These are phyloP conservation scores for Verticillium dahliae DNA, from an alignment of 2,329 filamentous ascomycete species.

Conservation along the genomic window DNA sequence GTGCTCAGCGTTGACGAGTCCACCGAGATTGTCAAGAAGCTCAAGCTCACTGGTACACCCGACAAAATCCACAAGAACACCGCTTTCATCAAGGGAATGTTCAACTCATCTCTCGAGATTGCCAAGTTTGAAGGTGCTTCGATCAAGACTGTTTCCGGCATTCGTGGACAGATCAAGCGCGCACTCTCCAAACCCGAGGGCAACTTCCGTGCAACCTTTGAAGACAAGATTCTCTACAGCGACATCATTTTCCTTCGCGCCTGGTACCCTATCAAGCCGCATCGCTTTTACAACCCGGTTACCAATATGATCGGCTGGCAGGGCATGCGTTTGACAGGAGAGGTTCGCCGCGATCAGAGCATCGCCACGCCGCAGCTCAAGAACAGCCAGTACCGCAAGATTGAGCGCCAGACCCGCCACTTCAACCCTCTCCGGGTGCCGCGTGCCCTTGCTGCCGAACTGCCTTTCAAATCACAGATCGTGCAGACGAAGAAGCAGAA, in stretches of 20 bases:
- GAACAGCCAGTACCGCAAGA: slow-evolving; percentile 76
- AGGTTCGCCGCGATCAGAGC: slow-evolving; percentile 72
- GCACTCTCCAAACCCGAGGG: slow-evolving; percentile 90
- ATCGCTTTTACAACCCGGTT: slow-evolving; percentile 94
- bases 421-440: slow-evolving; percentile 79
- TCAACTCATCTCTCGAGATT: slow-evolving; percentile 84
- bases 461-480: slow-evolving; percentile 92
- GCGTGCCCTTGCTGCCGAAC: slow-evolving; percentile 68
- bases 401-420: slow-evolving; percentile 61
- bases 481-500: slow-evolving; percentile 72
- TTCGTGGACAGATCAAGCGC: slow-evolving; percentile 95
- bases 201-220: slow-evolving; percentile 93
- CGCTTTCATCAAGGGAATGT: slow-evolving; percentile 98
- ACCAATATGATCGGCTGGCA: slow-evolving; percentile 91
- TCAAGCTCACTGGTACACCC: slow-evolving; percentile 87
- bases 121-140: slow-evolving; percentile 96
- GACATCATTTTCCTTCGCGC: slow-evolving; percentile 95
- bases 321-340: slow-evolving; percentile 88
- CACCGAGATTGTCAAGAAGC: slow-evolving; percentile 97
- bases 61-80: slow-evolving; percentile 99
- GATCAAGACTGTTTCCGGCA: slow-evolving; percentile 92
- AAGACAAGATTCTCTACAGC: slow-evolving; percentile 95
- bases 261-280: slow-evolving; percentile 94
- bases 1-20: slow-evolving; percentile 92
- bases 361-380: slow-evolving; percentile 72